Percentiles rank a stretch among this genome's conserved stretches.
Evolutionary conservation across 495 filamentous ascomycete species (phyloP).

Genomic region (Neurospora sp.): DNA sequence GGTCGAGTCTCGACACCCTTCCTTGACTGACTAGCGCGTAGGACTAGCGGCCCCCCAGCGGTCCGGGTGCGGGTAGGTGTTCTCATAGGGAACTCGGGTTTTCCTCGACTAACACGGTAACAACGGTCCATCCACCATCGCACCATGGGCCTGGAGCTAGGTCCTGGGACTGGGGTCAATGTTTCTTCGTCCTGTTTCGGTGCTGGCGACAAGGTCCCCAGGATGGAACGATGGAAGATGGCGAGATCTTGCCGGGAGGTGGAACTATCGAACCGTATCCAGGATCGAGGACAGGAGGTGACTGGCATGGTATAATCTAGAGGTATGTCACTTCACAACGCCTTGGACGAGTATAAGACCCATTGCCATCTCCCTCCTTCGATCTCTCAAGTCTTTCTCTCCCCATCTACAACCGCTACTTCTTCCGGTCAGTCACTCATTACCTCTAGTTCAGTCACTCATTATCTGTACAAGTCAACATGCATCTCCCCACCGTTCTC

Average conservation of each 20-base stretch:
- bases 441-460: not conserved
- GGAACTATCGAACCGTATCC: not conserved
- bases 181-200: not conserved
- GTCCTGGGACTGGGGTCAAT: not conserved
- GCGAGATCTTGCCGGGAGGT: not conserved
- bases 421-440: not conserved
- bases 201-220: not conserved
- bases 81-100: not conserved
- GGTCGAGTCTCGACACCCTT: not conserved
- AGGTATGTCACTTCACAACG: not conserved
- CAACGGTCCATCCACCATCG: not conserved
- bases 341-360: not conserved
- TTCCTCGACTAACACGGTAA: not conserved
- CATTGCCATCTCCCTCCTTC: not conserved
- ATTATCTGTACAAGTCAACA: conserved; percentile 4
- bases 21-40: not conserved
- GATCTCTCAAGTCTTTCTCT: not conserved
- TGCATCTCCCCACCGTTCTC: conserved; percentile 16
- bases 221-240: not conserved
- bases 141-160: not conserved
- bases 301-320: not conserved
- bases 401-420: not conserved
- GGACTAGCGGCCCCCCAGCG: not conserved
- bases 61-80: not conserved
- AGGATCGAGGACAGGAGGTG: not conserved